Base-by-base conservation (phyloP, 1,284 basidiomycete genomes). In the Leccinum huronense region DNA sequence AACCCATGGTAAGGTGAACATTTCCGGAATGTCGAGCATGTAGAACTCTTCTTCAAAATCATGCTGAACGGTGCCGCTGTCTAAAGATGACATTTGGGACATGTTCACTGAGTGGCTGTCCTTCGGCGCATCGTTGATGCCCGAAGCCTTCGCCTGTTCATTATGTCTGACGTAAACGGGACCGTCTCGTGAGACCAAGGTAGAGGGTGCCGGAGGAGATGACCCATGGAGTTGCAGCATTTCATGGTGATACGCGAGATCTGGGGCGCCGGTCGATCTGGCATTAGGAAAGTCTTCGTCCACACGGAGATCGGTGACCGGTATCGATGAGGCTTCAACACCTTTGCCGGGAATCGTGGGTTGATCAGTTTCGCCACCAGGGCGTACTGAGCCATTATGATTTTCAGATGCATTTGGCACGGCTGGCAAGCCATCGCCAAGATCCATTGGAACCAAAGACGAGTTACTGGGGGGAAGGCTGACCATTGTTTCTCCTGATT, bases 11-110 rank as follows among this genome's bases (percentile, higher is more conserved):
- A 74, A 65, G 11, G 69, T 64, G 30, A 76, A 72, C 51, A 77
- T 62, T 19, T 79, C 78, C 7, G 73, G 71, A 31, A 76, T 51
- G 45, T 78, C 79, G 13, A 80, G 66, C 72, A 80, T 73, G 55
- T 73, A 66, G 62, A 80, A 79, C 31, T 66, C 71, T 60, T 56
- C 54, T n/a, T 66, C 63, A 8, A 58, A 45, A 63, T 65, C 65
- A 14, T 65, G 58, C 11, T 57, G 40, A 27, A 58, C 51, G 33
- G 8, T 38, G n/a, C 8, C 55, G 16, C 40, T 36, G 19, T 60
- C 64, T 23, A 58, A 14, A 30, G 56, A 30, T n/a, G 23, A 34
- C 6, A 48, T 42, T 27, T 58, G 57, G 16, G 58, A 40, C 5
- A 55, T n/a, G 19, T 51, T 48, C 23, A 31, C 34, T 13, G 63